Base-by-base conservation (phyloP, 345 rosid genomes). In the Noccaea caerulescens region DNA sequence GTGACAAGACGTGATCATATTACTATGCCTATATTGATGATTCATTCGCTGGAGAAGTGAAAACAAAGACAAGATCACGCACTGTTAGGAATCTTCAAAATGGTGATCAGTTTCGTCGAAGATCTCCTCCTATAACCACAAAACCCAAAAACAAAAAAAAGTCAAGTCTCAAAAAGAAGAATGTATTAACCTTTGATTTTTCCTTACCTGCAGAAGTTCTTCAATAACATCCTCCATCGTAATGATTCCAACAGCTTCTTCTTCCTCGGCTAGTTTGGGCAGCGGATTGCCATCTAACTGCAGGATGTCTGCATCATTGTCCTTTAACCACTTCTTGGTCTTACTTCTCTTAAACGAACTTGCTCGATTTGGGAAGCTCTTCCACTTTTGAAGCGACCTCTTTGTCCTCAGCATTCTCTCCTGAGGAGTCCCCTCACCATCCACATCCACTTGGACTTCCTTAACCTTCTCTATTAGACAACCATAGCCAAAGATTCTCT, bases 191-290 rank as follows among this genome's bases (percentile, higher is more conserved):
- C 10, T 30, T 13, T 68, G 20, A 11, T 25, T 34, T 44, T 23
- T 42, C 12, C 10, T 54, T 72, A 87, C 99, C 90, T 94, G 97
- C 71, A 94, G 73, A 63, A 94, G 93, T 78, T 94, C 98, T 79
- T 94, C 99, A 56, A 94, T 94, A 74, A 94, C 96, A 81, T 94
- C 99, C 77, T 94, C 99, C 99, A 94, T 94, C 34, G 99, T 91
- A 65, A 94, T 89, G 57, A 94, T 68, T 63, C 99, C 99, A 0
- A 94, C 87, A 8, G 91, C 92, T 82, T 91, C 98, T 79, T 89
- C 99, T 68, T 91, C 98, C 0, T 86, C 84, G 16, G 84, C 84
- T 60, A 79, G 80, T 10, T 92, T 90, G 10, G 93, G 96, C 25
- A 76, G 60, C n/a, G 89, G 80, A 54, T 60, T 69, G 9, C 77